phyloP scores from a whole-genome alignment of 2,329 filamentous ascomycete species.

The Penicillium occitanis region DNA sequence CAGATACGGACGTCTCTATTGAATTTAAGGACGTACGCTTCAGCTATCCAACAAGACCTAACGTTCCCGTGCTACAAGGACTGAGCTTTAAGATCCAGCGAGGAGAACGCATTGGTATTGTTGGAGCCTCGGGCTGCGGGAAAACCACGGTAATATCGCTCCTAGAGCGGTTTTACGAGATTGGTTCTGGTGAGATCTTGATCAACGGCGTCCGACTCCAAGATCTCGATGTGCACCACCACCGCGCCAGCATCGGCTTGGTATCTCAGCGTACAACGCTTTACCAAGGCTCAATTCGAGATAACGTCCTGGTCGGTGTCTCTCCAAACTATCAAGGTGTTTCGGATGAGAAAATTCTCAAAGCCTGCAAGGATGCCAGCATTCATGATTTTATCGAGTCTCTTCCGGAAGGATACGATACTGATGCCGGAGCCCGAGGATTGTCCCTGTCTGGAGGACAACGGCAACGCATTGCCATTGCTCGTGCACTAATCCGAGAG shows the following conservation, averaged over 20 bases:
- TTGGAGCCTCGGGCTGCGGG: constrained; percentile 56
- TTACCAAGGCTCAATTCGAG: constrained; percentile 83
- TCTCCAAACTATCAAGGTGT: constrained; percentile 57
- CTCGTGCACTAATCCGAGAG: constrained; percentile 73
- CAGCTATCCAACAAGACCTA: constrained; percentile 14
- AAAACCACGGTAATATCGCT: constrained; percentile 66
- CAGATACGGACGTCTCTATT: not conserved
- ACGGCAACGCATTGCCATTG: constrained; percentile 75
- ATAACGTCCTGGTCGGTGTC: constrained; percentile 84
- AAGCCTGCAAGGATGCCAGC: constrained; percentile 77
- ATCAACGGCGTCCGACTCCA: constrained; percentile 63
- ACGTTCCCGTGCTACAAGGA: constrained; percentile 20
- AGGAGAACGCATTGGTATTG: constrained; percentile 55
- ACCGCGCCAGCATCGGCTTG: constrained; percentile 53
- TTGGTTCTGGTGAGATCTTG: constrained; percentile 15
- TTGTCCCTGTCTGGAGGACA: constrained; percentile 79
- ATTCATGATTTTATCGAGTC: constrained; percentile 83
- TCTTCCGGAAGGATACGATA: constrained; percentile 61
- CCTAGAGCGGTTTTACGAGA: constrained; percentile 65
- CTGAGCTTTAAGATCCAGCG: constrained; percentile 34
- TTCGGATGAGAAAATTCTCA: constrained; percentile 62
- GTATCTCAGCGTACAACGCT: constrained; percentile 91
- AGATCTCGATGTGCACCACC: constrained; percentile 55
- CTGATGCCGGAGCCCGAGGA: constrained; percentile 68
- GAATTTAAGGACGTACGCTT: not conserved